A percentile compares a stretch with the other conserved stretches of the same genome.
Conservation (phyloP, 805 yeast genomes). For the Saturnispora dispora region DNA sequence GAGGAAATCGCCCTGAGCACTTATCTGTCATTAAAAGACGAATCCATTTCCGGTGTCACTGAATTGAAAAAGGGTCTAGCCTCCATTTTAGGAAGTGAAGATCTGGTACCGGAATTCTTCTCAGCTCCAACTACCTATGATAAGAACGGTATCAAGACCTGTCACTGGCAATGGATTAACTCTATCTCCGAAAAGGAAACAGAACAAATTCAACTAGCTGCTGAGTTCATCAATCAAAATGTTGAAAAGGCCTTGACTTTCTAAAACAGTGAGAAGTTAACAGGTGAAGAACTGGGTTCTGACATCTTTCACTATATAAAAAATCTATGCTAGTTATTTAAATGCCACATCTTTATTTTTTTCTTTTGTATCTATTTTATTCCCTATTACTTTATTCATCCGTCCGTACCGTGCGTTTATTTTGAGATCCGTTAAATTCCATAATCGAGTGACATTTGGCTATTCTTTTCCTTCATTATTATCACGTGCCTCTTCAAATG, state of each 20-base stretch:
- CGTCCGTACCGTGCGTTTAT: no score
- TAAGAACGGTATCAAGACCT: constrained; percentile 44
- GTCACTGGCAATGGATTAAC: constrained; percentile 45
- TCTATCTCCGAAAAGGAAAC: constrained; percentile 43
- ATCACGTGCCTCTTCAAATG: no score
- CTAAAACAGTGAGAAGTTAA: not conserved
- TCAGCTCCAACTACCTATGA: constrained; percentile 56
- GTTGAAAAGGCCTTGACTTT: constrained; percentile 52
- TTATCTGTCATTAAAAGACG: constrained; percentile 41
- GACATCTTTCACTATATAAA: not conserved
- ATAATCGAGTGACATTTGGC: no score
- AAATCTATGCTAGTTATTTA: not conserved
- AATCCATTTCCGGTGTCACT: constrained; percentile 42
- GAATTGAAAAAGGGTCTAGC: constrained; percentile 31
- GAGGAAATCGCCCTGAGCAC: constrained; percentile 56
- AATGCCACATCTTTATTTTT: not conserved
- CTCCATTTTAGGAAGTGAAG: constrained; percentile 15
- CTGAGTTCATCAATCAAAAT: constrained; percentile 44
- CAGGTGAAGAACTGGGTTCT: not conserved
- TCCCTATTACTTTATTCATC: not conserved
- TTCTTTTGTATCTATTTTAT: not conserved
- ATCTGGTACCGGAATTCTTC: constrained; percentile 26
- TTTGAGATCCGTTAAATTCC: no score
- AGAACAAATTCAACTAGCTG: constrained; percentile 44
- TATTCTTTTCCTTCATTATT: no score